Evolutionary conservation across 495 filamentous ascomycete genomes (phyloP).

Genomic region (Margaritispora aquatica): DNA sequence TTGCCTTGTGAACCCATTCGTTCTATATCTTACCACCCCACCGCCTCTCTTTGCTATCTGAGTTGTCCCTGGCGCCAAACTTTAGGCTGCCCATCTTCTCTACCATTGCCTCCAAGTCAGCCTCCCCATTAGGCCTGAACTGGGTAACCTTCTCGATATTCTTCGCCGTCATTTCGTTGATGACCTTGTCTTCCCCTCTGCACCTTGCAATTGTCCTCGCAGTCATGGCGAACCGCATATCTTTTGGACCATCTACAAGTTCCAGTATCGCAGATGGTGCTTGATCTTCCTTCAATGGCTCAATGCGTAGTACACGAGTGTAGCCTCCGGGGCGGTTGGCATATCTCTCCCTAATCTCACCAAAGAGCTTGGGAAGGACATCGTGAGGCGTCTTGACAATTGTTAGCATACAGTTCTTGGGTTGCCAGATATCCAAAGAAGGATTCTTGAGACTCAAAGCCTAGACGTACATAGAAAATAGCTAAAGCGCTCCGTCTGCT

Average conservation of each 20-base stretch:
- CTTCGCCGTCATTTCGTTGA: slow-evolving; percentile 62
- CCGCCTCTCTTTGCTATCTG: slow-evolving; percentile 17
- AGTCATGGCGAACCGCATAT: slow-evolving; percentile 92
- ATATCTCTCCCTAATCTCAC: slow-evolving; percentile 74
- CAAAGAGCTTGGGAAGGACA: slow-evolving; percentile 83
- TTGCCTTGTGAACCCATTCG: too few species aligned
- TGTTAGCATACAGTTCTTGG: not conserved
- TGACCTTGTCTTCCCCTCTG: slow-evolving; percentile 38
- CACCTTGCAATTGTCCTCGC: slow-evolving; percentile 68
- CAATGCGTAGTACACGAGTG: slow-evolving; percentile 86
- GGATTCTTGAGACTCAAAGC: not conserved
- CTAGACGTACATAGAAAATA: slow-evolving; percentile 72
- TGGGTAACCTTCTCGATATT: slow-evolving; percentile 84
- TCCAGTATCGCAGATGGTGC: slow-evolving; percentile 89
- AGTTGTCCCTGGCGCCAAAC: slow-evolving; percentile 25
- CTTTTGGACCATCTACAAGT: slow-evolving; percentile 88
- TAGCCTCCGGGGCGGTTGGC: slow-evolving; percentile 79
- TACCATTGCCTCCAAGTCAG: slow-evolving; percentile 66
- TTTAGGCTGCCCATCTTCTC: slow-evolving; percentile 42
- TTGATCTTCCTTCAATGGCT: slow-evolving; percentile 67
- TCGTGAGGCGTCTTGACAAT: slow-evolving; percentile 21
- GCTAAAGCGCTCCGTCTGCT: slow-evolving; percentile 57
- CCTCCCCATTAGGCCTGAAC: slow-evolving; percentile 62
- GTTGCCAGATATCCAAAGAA: not conserved
- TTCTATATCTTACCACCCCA: slow-evolving; percentile 22